Base-by-base conservation (phyloP, 768 basidiomycete genomes). In the Termitomyces sp. region DNA sequence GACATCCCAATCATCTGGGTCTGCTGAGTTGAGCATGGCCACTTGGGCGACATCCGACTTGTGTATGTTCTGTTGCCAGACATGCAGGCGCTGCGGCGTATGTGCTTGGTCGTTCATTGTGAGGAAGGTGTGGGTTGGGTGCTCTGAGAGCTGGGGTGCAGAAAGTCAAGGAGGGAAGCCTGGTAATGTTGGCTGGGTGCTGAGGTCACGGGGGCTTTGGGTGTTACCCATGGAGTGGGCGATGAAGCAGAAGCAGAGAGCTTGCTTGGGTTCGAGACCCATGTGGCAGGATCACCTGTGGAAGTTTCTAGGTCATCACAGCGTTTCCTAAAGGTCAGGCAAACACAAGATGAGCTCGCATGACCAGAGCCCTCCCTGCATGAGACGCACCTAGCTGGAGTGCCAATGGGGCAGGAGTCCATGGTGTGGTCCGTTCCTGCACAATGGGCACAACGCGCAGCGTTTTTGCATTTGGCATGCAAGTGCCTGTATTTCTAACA, bases 71-170 rank as follows among this genome's bases (percentile, higher is more conserved):
- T 30, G 30, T 30, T 30, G 30, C 30, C 7, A 30, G 30, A 30
- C 7, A 40, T 74, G 72, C 1, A 74, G 30, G 0, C 12, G 39
- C 13, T 40, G 39, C 13, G 4, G 59, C 57, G 0, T 71, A 22
- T 4, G 74, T 60, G 56, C 74, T 27, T 46, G 24, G 40, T 18
- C 5, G 43, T 20, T 44, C 32, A 6, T 52, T 40, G 39, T 3
- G 14, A 14, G n/a, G 49, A 30, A 8, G 7, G 27, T 32, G 30
- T n/a, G 2, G 42, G 40, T 12, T 16, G 8, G 33, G 22, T 10
- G 24, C 39, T 12, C 12, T 20, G 39, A 14, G 13, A 3, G 39
- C 14, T 40, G 4, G 39, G 39, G 4, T 12, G 4, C 13, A 40
- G 39, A 20, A 40, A 40, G 39, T 40, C 39, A 3, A 40, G 3